phyloP scores from a whole-genome alignment of 305 asterid genomes.

The Ilex paraguariensis region DNA sequence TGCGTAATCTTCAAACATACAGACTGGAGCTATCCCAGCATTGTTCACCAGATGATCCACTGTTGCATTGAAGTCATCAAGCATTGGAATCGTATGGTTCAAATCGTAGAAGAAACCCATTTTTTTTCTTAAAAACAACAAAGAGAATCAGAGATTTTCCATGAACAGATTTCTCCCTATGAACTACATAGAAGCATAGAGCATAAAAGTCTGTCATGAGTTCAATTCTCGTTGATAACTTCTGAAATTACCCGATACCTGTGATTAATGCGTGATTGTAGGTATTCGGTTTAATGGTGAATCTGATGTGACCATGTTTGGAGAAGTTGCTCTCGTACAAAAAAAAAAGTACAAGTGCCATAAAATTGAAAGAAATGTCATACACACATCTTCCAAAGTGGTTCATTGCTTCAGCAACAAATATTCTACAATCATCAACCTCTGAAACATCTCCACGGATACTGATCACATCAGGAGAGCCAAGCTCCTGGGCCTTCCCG shows the following conservation, averaged over 20 bases:
- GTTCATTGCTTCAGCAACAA: slow-evolving; percentile 62
- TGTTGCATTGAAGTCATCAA: slow-evolving; percentile 10
- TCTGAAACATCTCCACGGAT: slow-evolving; percentile 55
- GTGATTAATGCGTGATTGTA: too few relatives aligned
- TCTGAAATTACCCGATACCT: too few relatives aligned
- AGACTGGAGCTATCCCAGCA: slow-evolving; percentile 51
- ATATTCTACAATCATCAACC: slow-evolving; percentile 53
- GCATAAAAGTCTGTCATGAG: too few relatives aligned
- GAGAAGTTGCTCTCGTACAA: too few relatives aligned
- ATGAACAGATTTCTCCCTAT: too few relatives aligned
- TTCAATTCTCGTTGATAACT: too few relatives aligned
- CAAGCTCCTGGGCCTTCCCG: slow-evolving; percentile 45
- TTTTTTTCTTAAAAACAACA: not conserved
- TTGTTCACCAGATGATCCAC: slow-evolving; percentile 94
- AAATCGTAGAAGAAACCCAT: not conserved
- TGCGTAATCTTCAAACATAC: slow-evolving; percentile 63
- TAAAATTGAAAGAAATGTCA: too few relatives aligned
- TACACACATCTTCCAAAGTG: slow-evolving; percentile 55
- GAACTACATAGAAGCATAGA: too few relatives aligned
- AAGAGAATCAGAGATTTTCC: too few relatives aligned
- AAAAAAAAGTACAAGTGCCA: not conserved
- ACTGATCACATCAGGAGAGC: slow-evolving; percentile 54
- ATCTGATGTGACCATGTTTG: too few relatives aligned
- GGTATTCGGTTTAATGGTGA: too few relatives aligned
- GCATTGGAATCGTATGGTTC: too few relatives aligned